Percentiles rank a stretch among this genome's conserved stretches.
These are phyloP conservation scores for Erysimum cheiranthoides DNA, from an alignment of 345 rosid genomes.

Conservation along the genomic window DNA sequence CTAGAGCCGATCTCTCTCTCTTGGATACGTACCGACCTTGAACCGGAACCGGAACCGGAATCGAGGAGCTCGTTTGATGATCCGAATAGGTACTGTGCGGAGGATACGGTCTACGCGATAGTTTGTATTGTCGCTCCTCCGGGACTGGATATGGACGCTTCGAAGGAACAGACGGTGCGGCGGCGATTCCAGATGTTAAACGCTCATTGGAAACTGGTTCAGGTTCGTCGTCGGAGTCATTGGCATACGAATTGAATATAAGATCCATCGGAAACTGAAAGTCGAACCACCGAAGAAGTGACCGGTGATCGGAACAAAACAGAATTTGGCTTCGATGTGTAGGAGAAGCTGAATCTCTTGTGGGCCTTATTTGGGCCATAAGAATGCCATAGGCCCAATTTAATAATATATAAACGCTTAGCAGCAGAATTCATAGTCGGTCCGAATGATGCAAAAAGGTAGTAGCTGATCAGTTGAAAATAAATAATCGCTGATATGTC, in stretches of 20 bases:
- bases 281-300: background rate
- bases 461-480: too few species aligned
- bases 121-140: constrained; percentile 22
- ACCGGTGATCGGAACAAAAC: background rate
- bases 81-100: background rate
- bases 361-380: constrained; percentile 28
- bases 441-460: too few species aligned
- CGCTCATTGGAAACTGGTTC: background rate
- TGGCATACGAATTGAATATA: constrained; percentile 40
- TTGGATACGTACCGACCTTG: constrained; percentile 75
- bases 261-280: constrained; percentile 43
- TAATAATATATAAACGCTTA: background rate
- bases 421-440: background rate
- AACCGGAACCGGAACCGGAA: constrained; percentile 57
- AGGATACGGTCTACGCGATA: constrained; percentile 15
- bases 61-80: constrained; percentile 51
- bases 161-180: constrained; percentile 21
- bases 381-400: background rate
- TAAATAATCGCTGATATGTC: too few species aligned
- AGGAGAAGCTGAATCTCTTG: background rate
- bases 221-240: constrained; percentile 45
- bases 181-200: background rate
- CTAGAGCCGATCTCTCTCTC: constrained; percentile 62
- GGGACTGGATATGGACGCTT: constrained; percentile 41
- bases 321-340: background rate